These are phyloP conservation scores for Sequoiadendron giganteum DNA, from an alignment of 75 land plant species.

Conservation along the genomic window DNA sequence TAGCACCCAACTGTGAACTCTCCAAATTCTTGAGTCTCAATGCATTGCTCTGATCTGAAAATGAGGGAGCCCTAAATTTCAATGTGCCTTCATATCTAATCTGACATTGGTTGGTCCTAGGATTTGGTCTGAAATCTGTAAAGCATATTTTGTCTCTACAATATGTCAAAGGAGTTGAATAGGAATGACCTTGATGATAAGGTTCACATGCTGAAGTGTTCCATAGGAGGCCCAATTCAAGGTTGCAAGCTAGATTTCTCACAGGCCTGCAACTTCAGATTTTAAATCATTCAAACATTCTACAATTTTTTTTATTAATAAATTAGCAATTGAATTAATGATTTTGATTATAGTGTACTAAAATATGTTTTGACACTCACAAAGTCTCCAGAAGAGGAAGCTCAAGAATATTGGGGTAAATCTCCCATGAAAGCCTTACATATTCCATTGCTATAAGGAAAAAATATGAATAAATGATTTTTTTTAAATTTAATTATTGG, in stretches of 20 bases:
- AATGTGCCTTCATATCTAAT: conserved; percentile 55
- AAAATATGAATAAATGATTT: background rate
- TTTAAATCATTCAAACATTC: background rate
- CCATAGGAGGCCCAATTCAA: conserved; percentile 7
- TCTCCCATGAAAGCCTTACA: background rate
- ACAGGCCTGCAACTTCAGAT: conserved; percentile 27
- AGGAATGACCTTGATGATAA: conserved; percentile 17
- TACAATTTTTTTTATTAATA: background rate
- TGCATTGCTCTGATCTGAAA: conserved; percentile 41
- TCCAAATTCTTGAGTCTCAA: conserved; percentile 43
- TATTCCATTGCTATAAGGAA: background rate
- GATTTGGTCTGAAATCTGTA: conserved; percentile 37
- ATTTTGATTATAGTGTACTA: background rate
- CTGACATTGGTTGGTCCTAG: conserved; percentile 56
- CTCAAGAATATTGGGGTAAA: background rate
- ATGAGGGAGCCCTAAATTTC: conserved; percentile 48
- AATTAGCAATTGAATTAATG: background rate
- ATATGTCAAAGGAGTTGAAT: conserved; percentile 39
- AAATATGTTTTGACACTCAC: background rate
- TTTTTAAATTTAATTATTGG: background rate
- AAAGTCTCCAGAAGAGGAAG: background rate
- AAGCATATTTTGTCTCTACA: conserved; percentile 46
- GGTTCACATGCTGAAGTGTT: conserved; percentile 35
- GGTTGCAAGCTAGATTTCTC: conserved; percentile 52
- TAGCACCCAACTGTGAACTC: conserved; percentile 26